Evolutionary conservation across 768 basidiomycete species (phyloP), one percentile per base, ranked within the genome.

Genomic region (Auricularia sp.): DNA sequence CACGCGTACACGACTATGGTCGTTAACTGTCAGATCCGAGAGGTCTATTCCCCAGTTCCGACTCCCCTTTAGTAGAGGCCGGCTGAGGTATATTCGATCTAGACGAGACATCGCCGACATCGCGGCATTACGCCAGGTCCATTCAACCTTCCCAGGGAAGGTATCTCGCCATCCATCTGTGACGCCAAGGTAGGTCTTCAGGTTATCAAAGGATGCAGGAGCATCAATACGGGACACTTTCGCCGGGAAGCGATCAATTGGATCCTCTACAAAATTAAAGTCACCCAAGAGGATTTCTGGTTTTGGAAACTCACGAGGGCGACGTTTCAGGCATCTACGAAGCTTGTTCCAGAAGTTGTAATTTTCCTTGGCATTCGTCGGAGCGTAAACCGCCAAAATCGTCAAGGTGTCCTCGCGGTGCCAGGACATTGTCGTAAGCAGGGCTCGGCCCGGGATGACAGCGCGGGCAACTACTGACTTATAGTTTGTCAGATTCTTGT

Each of bases 221-320:
- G 47, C 47, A 16, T 51, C 47, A 21, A 51, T 51, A 16, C 6
- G 13, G 6, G 4, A 16, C n/a, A 51, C 6, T 16, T 4, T 3
- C 18, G 29, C 37, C 24, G 71, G 70, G 14, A 67, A 36, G 0
- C 69, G 61, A 51, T 72, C 71, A 18, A 71, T 61, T 0, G 14
- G 33, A 10, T 71, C 69, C 54, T 71, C 66, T 2, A 71, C 68
- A 3, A 70, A 61, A 36, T 72, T 71, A 29, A 65, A 64, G 64
- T 72, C 70, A 0, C 68, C 70, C 0, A 65, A 58, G 0, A 72
- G 18, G 1, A 69, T 29, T 36, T 70, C 67, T 0, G 70, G 70
- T 4, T 54, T 44, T 0, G 54, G 65, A 0, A 56, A 4, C 11
- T 39, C 11, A 11, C 11, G 4, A 4, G 5, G 4, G 5, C 11